Evolutionary conservation across 257 asterid genomes (phyloP).

Genomic region (Cinchona pubescens): DNA sequence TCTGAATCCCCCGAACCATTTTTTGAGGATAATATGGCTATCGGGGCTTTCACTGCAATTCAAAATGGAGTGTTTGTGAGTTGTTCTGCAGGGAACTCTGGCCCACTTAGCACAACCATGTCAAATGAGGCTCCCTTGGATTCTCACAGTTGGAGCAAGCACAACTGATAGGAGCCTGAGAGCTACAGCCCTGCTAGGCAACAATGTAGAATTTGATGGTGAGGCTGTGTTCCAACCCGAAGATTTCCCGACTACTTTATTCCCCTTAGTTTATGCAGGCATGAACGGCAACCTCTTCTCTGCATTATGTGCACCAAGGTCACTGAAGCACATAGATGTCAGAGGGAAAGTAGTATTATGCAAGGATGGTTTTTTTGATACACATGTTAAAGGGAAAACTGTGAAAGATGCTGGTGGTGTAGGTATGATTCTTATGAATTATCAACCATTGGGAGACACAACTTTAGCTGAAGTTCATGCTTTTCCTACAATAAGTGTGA

Average conservation of each 20-base stretch:
- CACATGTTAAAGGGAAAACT: neutral
- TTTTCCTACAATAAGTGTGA: neutral
- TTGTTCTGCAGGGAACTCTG: conserved; percentile 23
- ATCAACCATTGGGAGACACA: neutral
- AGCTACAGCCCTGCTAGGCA: conserved; percentile 18
- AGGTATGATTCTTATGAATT: conserved; percentile 6
- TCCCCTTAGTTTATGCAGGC: neutral
- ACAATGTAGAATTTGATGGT: neutral
- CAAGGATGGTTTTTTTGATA: neutral
- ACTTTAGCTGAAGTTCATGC: conserved; percentile 7
- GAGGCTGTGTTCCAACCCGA: conserved; percentile 13
- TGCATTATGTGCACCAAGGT: neutral
- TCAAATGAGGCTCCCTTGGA: conserved; percentile 19
- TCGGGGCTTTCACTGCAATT: conserved; percentile 21
- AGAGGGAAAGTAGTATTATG: conserved; percentile 13
- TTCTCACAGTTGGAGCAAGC: conserved; percentile 21
- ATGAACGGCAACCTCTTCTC: neutral
- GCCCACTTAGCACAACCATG: conserved; percentile 4
- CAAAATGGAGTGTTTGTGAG: conserved; percentile 22
- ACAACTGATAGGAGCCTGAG: conserved; percentile 6
- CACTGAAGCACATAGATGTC: neutral
- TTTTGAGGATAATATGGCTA: conserved; percentile 9
- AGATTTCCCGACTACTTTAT: neutral
- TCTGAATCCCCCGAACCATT: neutral
- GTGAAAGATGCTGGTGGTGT: conserved; percentile 15